Evolutionary conservation across 805 yeast genomes (phyloP).

Genomic region (Candida corydali): DNA sequence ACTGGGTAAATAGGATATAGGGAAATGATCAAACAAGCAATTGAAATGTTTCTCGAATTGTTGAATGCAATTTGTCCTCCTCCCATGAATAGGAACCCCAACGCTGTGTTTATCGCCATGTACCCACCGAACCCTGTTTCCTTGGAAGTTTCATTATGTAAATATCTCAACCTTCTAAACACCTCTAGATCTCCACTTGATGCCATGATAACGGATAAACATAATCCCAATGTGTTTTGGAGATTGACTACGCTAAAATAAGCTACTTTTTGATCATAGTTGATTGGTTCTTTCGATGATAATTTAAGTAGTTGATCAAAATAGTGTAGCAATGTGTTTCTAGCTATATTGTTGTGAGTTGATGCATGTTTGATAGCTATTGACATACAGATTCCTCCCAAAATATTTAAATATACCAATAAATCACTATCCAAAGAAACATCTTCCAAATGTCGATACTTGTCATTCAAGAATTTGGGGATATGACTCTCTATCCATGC

Average conservation of each 20-base stretch:
- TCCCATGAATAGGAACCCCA: constrained; percentile 86
- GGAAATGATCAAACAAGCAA: constrained; percentile 68
- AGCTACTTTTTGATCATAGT: constrained; percentile 58
- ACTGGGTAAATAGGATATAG: constrained; percentile 72
- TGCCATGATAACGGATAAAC: constrained; percentile 75
- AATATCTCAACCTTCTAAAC: constrained; percentile 64
- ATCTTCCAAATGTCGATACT: constrained; percentile 19
- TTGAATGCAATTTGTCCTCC: constrained; percentile 88
- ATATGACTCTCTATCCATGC: constrained; percentile 58
- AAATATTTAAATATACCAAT: constrained; percentile 55
- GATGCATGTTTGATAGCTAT: constrained; percentile 79
- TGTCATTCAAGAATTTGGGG: constrained; percentile 41
- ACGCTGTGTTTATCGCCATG: constrained; percentile 72
- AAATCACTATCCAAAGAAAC: constrained; percentile 52
- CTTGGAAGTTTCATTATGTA: constrained; percentile 56
- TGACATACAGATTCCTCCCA: constrained; percentile 73
- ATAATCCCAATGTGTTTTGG: constrained; percentile 57
- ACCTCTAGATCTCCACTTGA: constrained; percentile 86
- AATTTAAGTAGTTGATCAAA: constrained; percentile 47
- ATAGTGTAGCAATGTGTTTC: constrained; percentile 50
- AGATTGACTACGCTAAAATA: constrained; percentile 49
- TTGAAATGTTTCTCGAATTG: constrained; percentile 50
- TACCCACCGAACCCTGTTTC: constrained; percentile 61
- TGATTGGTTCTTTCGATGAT: constrained; percentile 21
- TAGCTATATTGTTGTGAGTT: constrained; percentile 49